Base-by-base conservation (phyloP, 306 rosid genomes). In the Cyclanthera cordifolia region DNA sequence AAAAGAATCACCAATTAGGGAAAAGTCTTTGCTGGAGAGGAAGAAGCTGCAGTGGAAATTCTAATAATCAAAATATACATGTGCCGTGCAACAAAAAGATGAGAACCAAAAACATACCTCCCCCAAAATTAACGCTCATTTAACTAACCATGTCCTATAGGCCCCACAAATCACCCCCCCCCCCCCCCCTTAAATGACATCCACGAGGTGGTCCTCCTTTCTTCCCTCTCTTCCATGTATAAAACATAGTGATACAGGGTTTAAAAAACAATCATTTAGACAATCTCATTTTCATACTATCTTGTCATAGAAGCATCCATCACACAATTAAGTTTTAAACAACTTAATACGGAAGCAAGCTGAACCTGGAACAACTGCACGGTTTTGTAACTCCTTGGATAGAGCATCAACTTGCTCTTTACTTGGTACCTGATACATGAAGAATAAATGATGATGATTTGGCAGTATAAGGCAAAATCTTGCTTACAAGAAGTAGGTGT, bases 381-480 rank as follows among this genome's bases (percentile, higher is more conserved):
- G 94, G 53, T 75, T 84, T 61, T 87, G 81, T 81, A 94, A 79
- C 79, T 94, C 99, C 58, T 76, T 83, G 63, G 97, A 78, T 54
- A 94, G 79, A 56, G 88, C 87, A 82, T 88, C 90, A 9, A 86
- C 99, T 85, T 94, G 99, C 72, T 82, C 87, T 79, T 94, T 94
- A 77, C 63, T 94, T 71, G 99, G 99, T 71, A 90, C 83, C 99
- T 94, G 81, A 57, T 43, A 74, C 50, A 41, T 58, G 78, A 51
- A 20, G 21, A 73, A 75, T 47, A 48, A 56, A 74, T 47, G 16
- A 60, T 58, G 64, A 61, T 53, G 58, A 60, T 23, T 28, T 6
- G 19, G 50, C 19, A 15, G 59, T 8, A 47, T 41, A 34, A 5
- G 70, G 23, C 43, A 67, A 52, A 21, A 53, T 4, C 11, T 12